Conservation (phyloP, 2,329 filamentous ascomycete species). For the Talaromyces piceae region DNA sequence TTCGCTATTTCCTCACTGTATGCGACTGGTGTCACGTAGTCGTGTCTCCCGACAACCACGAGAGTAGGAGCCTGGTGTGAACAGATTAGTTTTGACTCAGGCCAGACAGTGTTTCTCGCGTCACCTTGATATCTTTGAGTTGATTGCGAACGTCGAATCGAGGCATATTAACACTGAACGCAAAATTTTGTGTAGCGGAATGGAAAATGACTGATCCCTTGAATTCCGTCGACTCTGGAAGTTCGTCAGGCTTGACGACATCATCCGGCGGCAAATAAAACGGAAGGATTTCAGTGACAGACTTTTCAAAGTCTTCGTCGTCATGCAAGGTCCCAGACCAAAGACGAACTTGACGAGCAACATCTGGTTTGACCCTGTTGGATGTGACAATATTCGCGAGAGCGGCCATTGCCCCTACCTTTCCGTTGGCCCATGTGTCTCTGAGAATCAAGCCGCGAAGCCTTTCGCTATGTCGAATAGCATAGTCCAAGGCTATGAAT, state of each 20-base stretch:
- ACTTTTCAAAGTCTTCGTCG: not conserved
- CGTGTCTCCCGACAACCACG: not conserved
- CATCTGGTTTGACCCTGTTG: not conserved
- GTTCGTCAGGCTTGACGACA: not conserved
- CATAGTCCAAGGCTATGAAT: conserved; percentile 1
- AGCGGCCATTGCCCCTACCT: not conserved
- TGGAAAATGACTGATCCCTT: not conserved
- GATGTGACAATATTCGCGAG: conserved; percentile 1
- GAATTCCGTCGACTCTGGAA: not conserved
- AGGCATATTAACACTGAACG: conserved; percentile 3
- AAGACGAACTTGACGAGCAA: not conserved
- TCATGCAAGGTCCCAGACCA: not conserved
- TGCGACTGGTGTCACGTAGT: conserved; percentile 2
- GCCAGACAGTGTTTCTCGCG: not conserved
- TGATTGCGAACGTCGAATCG: not conserved
- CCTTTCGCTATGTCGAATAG: not conserved
- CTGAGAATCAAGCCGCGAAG: not conserved
- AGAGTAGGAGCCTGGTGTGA: not conserved
- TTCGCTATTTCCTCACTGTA: not conserved
- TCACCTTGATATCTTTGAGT: not conserved
- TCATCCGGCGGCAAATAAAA: not conserved
- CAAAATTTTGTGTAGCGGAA: not conserved
- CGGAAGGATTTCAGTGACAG: not conserved
- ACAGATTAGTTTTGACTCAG: not conserved
- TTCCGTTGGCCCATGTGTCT: conserved; percentile 1